phyloP scores from a whole-genome alignment of 495 filamentous ascomycete species.

The Penicillium bovifimosum region DNA sequence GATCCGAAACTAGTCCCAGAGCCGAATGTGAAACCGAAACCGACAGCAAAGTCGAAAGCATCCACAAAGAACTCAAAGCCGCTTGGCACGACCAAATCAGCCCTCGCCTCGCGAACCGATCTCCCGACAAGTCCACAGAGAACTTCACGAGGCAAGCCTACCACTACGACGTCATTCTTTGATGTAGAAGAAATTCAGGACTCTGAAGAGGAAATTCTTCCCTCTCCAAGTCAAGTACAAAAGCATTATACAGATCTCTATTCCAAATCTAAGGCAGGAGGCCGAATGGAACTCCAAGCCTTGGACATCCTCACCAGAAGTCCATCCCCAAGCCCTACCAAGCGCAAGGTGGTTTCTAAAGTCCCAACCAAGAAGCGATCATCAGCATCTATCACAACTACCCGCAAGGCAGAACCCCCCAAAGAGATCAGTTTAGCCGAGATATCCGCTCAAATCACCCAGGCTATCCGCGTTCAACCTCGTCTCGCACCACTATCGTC shows the following conservation, averaged over 20 bases:
- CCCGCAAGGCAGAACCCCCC: not conserved
- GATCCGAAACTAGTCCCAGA: not conserved
- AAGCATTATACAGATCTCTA: conserved; percentile 12
- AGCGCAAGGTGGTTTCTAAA: conserved; percentile 11
- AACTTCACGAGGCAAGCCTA: not conserved
- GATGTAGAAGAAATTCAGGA: conserved; percentile 59
- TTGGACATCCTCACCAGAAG: conserved; percentile 13
- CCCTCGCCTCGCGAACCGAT: not conserved
- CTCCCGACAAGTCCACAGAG: not conserved
- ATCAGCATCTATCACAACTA: not conserved
- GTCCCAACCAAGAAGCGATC: not conserved
- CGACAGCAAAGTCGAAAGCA: conserved; percentile 5
- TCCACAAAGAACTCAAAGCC: not conserved
- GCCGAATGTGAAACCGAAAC: not conserved
- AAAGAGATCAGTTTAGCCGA: conserved; percentile 20
- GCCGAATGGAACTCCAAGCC: not conserved
- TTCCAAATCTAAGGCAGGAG: not conserved
- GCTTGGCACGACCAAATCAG: not conserved
- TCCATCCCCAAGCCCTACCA: conserved; percentile 4
- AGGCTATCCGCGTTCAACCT: conserved; percentile 54
- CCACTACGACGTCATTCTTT: conserved; percentile 16
- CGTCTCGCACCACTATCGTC: conserved; percentile 25
- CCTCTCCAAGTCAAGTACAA: conserved; percentile 33
- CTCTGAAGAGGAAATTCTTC: conserved; percentile 49
- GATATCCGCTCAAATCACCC: conserved; percentile 59